phyloP scores from a whole-genome alignment of 345 rosid genomes.

The Geranium rotundifolium region DNA sequence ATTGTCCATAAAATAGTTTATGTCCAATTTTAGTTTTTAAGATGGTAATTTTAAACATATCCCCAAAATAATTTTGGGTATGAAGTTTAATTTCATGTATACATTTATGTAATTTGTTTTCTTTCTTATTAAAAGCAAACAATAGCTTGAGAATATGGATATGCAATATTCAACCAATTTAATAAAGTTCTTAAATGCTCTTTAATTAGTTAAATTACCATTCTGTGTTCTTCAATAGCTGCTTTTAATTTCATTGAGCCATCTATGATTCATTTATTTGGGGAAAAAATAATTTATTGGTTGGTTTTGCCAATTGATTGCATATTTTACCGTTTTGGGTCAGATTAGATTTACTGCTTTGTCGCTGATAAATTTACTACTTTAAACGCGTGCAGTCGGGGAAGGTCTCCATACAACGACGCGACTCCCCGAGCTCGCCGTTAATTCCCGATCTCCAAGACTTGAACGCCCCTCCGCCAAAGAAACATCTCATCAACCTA shows the following conservation, averaged over 20 bases:
- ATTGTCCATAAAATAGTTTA: no score
- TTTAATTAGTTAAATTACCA: not conserved
- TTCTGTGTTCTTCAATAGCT: not conserved
- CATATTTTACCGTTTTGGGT: no score
- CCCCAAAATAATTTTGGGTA: no score
- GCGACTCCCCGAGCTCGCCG: conserved; percentile 40
- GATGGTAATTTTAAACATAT: no score
- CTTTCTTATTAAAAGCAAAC: not conserved
- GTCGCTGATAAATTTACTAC: not conserved
- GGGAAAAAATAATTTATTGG: not conserved
- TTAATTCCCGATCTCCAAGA: conserved; percentile 19
- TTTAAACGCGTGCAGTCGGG: conserved; percentile 58
- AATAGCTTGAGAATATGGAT: conserved; percentile 1
- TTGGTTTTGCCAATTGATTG: not conserved
- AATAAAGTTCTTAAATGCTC: not conserved
- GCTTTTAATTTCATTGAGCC: not conserved
- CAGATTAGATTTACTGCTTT: not conserved
- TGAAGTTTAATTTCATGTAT: no score
- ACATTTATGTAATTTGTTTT: not conserved
- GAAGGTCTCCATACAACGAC: conserved; percentile 59
- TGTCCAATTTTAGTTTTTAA: not conserved
- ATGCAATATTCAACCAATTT: not conserved
- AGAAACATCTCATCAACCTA: conserved; percentile 15
- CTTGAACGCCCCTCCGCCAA: conserved; percentile 40
- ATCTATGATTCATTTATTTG: not conserved